Evolutionary conservation across 192 early-diverging fungal species (phyloP).

Genomic region (Mortierella alpina): DNA sequence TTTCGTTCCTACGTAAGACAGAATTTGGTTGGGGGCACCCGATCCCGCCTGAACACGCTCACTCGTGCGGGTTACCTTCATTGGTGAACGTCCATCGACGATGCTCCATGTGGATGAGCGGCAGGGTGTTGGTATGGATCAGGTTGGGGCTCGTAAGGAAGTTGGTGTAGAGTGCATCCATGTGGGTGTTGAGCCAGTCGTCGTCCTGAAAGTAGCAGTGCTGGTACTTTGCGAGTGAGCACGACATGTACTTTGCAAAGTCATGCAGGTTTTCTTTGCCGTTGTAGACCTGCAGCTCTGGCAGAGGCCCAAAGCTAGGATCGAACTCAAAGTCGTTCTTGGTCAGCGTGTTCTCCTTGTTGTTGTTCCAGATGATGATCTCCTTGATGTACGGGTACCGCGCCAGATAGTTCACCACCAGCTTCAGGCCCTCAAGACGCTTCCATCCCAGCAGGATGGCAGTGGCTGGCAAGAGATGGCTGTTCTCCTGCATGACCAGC

Average conservation of each 20-base stretch:
- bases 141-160: constrained; percentile 62
- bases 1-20: background rate
- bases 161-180: constrained; percentile 69
- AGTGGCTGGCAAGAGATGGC: constrained; percentile 55
- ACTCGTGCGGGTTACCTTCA: constrained; percentile 42
- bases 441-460: constrained; percentile 67
- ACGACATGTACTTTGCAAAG: constrained; percentile 65
- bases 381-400: constrained; percentile 67
- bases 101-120: constrained; percentile 60
- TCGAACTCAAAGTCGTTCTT: constrained; percentile 40
- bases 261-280: constrained; percentile 62
- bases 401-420: constrained; percentile 57
- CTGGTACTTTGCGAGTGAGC: constrained; percentile 60
- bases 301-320: constrained; percentile 18
- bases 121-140: constrained; percentile 65
- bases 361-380: constrained; percentile 66
- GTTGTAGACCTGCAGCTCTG: constrained; percentile 57
- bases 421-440: constrained; percentile 45
- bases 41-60: background rate
- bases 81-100: constrained; percentile 66
- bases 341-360: constrained; percentile 38
- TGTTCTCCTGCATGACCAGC: constrained; percentile 24
- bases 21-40: too few species aligned
- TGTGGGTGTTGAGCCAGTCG: constrained; percentile 62
- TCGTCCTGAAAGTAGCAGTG: constrained; percentile 72